A percentile compares a stretch with the other conserved stretches of the same genome.
Evolutionary conservation across 768 basidiomycete genomes (phyloP).

Genomic region (Agaricus subrufescens): DNA sequence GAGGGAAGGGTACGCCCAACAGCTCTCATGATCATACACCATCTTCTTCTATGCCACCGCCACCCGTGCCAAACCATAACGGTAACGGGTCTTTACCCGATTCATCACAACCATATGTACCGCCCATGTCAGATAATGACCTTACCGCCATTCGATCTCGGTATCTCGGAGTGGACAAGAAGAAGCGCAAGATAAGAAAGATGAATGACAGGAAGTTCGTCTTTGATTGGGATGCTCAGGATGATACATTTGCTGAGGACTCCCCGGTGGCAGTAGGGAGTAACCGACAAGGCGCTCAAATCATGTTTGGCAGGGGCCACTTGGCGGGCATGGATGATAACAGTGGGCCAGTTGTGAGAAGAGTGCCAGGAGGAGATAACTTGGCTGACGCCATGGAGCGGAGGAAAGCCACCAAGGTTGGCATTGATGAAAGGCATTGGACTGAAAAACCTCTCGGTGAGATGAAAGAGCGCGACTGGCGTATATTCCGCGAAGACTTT

Average conservation of each 20-base stretch:
- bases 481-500: slow-evolving; percentile 98
- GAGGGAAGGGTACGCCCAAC: slow-evolving; percentile 38
- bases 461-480: slow-evolving; percentile 98
- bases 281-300: slow-evolving; percentile 75
- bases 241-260: slow-evolving; percentile 85
- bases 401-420: slow-evolving; percentile 72
- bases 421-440: slow-evolving; percentile 96
- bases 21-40: slow-evolving; percentile 10
- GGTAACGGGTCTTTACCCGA: slow-evolving; percentile 28
- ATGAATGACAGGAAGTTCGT: slow-evolving; percentile 96
- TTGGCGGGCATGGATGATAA: slow-evolving; percentile 86
- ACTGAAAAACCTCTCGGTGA: slow-evolving; percentile 87
- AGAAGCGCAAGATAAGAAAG: slow-evolving; percentile 92
- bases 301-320: slow-evolving; percentile 85
- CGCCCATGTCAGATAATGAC: slow-evolving; percentile 79
- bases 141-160: slow-evolving; percentile 82
- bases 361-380: slow-evolving; percentile 35
- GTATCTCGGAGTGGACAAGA: slow-evolving; percentile 91
- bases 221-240: slow-evolving; percentile 98
- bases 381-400: slow-evolving; percentile 82
- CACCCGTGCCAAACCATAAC: slow-evolving; percentile 24
- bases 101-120: slow-evolving; percentile 34
- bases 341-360: slow-evolving; percentile 40
- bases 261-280: slow-evolving; percentile 67
- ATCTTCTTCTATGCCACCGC: slow-evolving; percentile 48